Percentiles rank a stretch among this genome's conserved stretches.
Conservation (phyloP, 2,329 filamentous ascomycete genomes). For the Colletotrichum cuscutae region DNA sequence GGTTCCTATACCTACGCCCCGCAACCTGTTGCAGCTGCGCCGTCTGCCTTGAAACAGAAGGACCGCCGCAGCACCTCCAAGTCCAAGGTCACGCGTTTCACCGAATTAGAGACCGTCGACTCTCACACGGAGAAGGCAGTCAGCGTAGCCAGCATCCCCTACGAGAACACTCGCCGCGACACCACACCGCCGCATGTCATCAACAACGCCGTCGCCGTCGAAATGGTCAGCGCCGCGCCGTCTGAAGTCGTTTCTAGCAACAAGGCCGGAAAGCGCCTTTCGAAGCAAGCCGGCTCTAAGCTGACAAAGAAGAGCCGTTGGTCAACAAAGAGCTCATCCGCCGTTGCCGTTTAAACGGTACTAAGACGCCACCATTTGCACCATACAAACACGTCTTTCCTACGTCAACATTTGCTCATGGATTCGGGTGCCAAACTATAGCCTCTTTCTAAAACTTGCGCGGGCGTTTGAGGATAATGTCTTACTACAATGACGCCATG, state of each 20-base stretch:
- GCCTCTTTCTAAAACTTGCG: not conserved
- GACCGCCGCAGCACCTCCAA: conserved; percentile 38
- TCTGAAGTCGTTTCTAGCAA: conserved; percentile 3
- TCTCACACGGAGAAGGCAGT: conserved; percentile 37
- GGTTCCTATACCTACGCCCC: conserved; percentile 18
- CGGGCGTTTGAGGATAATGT: conserved; percentile 16
- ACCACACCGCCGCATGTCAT: conserved; percentile 35
- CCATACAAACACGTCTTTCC: not conserved
- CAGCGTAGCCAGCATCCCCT: conserved; percentile 15
- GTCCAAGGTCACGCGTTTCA: conserved; percentile 41
- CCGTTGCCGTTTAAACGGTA: conserved; percentile 40
- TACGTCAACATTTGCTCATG: not conserved
- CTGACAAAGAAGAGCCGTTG: conserved; percentile 45
- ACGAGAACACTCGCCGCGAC: conserved; percentile 6
- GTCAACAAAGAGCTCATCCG: conserved; percentile 40
- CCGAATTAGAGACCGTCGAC: conserved; percentile 45
- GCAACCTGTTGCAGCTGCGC: not conserved
- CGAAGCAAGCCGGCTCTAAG: conserved; percentile 44
- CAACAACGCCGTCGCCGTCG: conserved; percentile 36
- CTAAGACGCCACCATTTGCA: too few relatives aligned
- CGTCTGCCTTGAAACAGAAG: conserved; percentile 32
- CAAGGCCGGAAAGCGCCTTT: conserved; percentile 41
- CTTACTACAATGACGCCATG: not conserved
- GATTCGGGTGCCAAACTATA: not conserved
- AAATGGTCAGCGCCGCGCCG: conserved; percentile 18